Conservation (phyloP, 2,329 filamentous ascomycete genomes). For the Cladosporium sp. region DNA sequence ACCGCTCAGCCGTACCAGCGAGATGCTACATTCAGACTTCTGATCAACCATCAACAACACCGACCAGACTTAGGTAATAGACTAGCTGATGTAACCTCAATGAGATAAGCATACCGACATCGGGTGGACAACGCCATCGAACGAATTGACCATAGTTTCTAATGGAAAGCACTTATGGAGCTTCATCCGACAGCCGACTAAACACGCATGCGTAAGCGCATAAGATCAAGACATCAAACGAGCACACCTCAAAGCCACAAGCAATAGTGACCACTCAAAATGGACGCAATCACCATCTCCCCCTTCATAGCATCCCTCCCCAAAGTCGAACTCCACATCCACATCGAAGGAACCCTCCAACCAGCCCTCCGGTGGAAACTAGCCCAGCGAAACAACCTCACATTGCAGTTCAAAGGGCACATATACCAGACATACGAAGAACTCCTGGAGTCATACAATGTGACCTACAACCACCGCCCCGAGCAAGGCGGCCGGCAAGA, state of each 20-base stretch:
- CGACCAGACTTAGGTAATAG: neutral
- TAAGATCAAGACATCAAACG: neutral
- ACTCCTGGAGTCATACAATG: neutral
- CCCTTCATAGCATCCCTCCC: neutral
- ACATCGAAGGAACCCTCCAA: slow-evolving; percentile 8
- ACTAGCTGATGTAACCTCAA: neutral
- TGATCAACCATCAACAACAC: neutral
- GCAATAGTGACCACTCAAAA: neutral
- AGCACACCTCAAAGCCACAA: neutral
- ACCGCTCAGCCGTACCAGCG: neutral
- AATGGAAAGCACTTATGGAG: neutral
- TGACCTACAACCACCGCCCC: slow-evolving; percentile 8
- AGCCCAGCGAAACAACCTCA: neutral
- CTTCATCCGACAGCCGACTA: no score
- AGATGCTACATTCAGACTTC: neutral
- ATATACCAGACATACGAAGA: neutral
- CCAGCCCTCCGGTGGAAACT: slow-evolving; percentile 4
- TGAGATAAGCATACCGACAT: slow-evolving; percentile 7
- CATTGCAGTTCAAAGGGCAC: neutral
- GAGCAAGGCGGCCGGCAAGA: slow-evolving; percentile 3
- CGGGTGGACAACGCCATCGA: neutral
- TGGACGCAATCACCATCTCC: neutral
- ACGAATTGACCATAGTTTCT: neutral
- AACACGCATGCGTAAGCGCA: neutral
- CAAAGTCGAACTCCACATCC: slow-evolving; percentile 11